Conservation (phyloP, 2,329 filamentous ascomycete species). For the Colletotrichum melonis region DNA sequence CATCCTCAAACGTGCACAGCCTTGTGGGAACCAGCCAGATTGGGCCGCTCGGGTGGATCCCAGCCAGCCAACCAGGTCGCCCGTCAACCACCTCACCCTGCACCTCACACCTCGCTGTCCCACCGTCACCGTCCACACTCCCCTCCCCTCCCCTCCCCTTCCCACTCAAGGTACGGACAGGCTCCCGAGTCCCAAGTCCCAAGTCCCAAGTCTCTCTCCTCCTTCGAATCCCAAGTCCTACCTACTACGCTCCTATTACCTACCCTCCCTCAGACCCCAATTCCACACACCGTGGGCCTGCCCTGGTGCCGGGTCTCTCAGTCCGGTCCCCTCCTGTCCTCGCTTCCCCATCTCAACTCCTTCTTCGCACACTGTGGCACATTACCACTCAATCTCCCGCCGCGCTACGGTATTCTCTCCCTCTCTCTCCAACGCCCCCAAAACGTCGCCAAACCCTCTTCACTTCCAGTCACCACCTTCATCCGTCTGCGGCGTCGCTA, state of each 20-base stretch:
- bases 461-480: neutral
- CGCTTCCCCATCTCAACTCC: conserved; percentile 34
- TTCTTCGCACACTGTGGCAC: conserved; percentile 21
- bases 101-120: neutral
- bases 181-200: neutral
- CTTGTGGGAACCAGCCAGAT: conserved; percentile 37
- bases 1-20: conserved; percentile 40
- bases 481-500: neutral
- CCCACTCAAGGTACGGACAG: no score
- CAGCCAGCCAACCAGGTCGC: conserved; percentile 6
- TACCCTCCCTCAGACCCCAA: conserved; percentile 18
- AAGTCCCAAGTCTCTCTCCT: no score
- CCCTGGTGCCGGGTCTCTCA: conserved; percentile 6
- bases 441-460: conserved; percentile 7
- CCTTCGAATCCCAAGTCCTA: no score
- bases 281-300: neutral
- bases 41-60: conserved; percentile 17
- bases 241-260: neutral
- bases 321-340: conserved; percentile 20
- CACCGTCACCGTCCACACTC: neutral
- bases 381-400: conserved; percentile 17
- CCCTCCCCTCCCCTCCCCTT: neutral
- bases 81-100: neutral
- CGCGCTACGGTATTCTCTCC: conserved; percentile 1
- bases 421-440: conserved; percentile 20